A percentile compares a stretch with the other conserved stretches of the same genome.
Evolutionary conservation across 2,329 filamentous ascomycete species (phyloP).

Genomic region (Onygenales sp.): DNA sequence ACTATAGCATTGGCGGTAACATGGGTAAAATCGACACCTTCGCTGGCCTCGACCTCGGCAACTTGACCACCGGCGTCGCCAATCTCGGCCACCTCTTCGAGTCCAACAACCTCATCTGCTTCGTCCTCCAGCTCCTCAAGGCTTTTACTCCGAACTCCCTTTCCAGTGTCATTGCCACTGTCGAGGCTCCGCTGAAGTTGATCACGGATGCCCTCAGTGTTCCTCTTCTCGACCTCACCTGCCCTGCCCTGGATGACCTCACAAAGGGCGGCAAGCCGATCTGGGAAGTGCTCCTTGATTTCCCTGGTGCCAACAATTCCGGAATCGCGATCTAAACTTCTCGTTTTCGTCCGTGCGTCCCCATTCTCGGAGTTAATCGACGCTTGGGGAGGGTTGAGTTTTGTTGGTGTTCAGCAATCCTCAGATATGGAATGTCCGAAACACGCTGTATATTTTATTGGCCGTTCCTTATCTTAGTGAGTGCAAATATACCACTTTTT

Average conservation of each 20-base stretch:
- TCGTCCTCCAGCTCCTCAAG: constrained; percentile 26
- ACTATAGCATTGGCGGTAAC: constrained; percentile 42
- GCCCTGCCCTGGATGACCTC: constrained; percentile 24
- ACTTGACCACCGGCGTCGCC: constrained; percentile 35
- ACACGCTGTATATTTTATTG: too few species aligned
- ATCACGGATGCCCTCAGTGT: constrained; percentile 20
- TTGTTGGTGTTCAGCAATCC: too few species aligned
- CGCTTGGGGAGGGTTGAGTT: too few species aligned
- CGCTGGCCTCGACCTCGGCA: constrained; percentile 34
- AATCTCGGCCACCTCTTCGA: constrained; percentile 26
- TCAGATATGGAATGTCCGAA: too few species aligned
- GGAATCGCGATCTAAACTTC: neutral
- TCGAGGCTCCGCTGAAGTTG: constrained; percentile 20
- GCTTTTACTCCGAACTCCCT: constrained; percentile 24
- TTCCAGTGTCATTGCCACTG: constrained; percentile 19
- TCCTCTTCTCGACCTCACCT: constrained; percentile 21
- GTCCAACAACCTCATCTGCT: constrained; percentile 33
- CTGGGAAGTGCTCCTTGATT: constrained; percentile 21
- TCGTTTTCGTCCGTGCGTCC: too few species aligned
- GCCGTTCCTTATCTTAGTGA: too few species aligned
- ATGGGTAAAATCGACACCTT: constrained; percentile 43
- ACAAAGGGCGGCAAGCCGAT: constrained; percentile 21
- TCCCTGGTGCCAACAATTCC: constrained; percentile 19
- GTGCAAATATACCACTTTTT: too few species aligned
- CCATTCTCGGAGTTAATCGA: too few species aligned